phyloP scores from a whole-genome alignment of 495 filamentous ascomycete species.

The Aspergillus biplanus region DNA sequence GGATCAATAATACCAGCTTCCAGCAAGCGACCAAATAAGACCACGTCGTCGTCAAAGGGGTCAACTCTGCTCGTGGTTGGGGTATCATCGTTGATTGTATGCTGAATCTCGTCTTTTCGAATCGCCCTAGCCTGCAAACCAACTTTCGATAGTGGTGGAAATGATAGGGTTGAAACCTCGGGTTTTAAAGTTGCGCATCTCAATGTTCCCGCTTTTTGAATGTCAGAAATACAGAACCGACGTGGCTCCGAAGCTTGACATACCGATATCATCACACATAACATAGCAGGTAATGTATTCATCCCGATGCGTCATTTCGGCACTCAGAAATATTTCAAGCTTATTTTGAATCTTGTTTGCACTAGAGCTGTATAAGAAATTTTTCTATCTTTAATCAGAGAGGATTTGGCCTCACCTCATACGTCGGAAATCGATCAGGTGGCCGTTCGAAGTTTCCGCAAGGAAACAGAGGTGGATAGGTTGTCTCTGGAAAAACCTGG shows the following conservation, averaged over 20 bases:
- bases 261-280: conserved; percentile 87
- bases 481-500: conserved; percentile 62
- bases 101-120: conserved; percentile 15
- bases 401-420: conserved; percentile 50
- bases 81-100: conserved; percentile 17
- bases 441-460: conserved; percentile 75
- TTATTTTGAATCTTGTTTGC: conserved; percentile 67
- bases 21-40: conserved; percentile 60
- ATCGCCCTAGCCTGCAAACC: not conserved
- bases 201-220: conserved; percentile 70
- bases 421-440: conserved; percentile 76
- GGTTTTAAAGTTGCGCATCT: conserved; percentile 64
- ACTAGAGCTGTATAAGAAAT: conserved; percentile 37
- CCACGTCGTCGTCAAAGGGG: conserved; percentile 59
- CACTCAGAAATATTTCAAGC: conserved; percentile 64
- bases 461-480: conserved; percentile 73
- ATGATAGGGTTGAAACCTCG: conserved; percentile 59
- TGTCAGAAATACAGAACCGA: conserved; percentile 5
- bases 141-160: conserved; percentile 39
- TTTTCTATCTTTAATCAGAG: not conserved
- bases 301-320: conserved; percentile 54
- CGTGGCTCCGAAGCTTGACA: conserved; percentile 9
- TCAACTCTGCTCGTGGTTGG: conserved; percentile 32
- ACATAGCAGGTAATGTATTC: conserved; percentile 72
- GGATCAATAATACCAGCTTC: conserved; percentile 33